Base-by-base conservation (phyloP, 192 early-diverging fungal genomes). In the Backusella australiensis region DNA sequence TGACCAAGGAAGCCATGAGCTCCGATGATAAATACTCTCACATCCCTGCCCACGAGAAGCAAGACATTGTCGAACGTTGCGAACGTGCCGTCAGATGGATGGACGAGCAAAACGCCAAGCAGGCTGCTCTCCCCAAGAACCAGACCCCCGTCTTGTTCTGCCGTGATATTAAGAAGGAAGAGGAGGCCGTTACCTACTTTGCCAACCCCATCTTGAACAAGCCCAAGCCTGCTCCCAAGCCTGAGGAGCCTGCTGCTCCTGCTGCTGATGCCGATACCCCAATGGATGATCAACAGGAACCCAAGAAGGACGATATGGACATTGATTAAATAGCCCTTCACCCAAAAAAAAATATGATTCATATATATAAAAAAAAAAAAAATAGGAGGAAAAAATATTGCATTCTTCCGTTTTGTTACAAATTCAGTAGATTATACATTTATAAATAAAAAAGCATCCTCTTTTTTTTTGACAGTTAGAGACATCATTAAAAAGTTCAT, bases 11-110 rank as follows among this genome's bases (percentile, higher is more conserved):
- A 77, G 89, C 93, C 32, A 86, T 87, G 34, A 90, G 89, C 79
- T 85, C 85, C 72, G 95, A 97, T 75, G 96, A 94, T 79, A 91
- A 91, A 77, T 97, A 93, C 81, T 69, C 90, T 69, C 96, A 98
- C 86, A 96, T 99, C 82, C 83, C 91, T 56, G 84, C 86, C 53
- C 93, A 91, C 74, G 97, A 99, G 77, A 86, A 96, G 78, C 90
- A 96, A 76, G 90, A 91, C 76, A 88, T 96, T 76, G 85, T 88
- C 32, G 93, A 93, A 73, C 91, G 92, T 77, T 83, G 87, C 69
- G 87, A 94, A 59, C 86, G 88, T 83, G 92, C 91, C 77, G 90
- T 91, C 77, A 86, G 91, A 71, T 99, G 97, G 97, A 86, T 98
- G 80, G 94, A 97, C 82, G 91, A 92, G 72, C 85, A 87, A 80